phyloP scores from a whole-genome alignment of 1,139 yeast species.

The Candida albicans region DNA sequence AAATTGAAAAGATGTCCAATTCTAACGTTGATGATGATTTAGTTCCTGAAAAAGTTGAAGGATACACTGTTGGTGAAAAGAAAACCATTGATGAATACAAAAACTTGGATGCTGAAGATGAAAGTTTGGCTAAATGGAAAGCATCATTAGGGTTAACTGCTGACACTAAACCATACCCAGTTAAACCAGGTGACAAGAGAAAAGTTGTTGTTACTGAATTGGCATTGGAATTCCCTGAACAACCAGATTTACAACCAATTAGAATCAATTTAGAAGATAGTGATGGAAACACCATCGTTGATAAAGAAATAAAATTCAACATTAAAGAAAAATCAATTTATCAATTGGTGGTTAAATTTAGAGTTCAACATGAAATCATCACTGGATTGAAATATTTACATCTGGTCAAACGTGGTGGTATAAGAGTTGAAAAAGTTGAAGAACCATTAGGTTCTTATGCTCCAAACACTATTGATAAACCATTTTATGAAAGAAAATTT shows the following conservation, averaged over 20 bases:
- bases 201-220: slow-evolving; percentile 79
- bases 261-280: slow-evolving; percentile 63
- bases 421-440: slow-evolving; percentile 80
- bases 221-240: slow-evolving; percentile 62
- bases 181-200: slow-evolving; percentile 68
- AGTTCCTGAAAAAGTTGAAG: slow-evolving; percentile 61
- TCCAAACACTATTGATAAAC: slow-evolving; percentile 82
- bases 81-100: slow-evolving; percentile 85
- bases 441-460: slow-evolving; percentile 91
- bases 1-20: slow-evolving; percentile 11
- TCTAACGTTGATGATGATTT: slow-evolving; percentile 52
- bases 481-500: slow-evolving; percentile 72
- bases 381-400: slow-evolving; percentile 89
- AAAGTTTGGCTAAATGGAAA: slow-evolving; percentile 90
- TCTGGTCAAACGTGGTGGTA: slow-evolving; percentile 81
- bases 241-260: slow-evolving; percentile 58
- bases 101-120: slow-evolving; percentile 85
- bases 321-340: slow-evolving; percentile 80
- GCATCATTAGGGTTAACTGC: slow-evolving; percentile 75
- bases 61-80: slow-evolving; percentile 79
- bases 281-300: slow-evolving; percentile 44
- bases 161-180: slow-evolving; percentile 58
- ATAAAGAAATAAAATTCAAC: slow-evolving; percentile 59
- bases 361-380: slow-evolving; percentile 87
- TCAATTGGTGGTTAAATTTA: slow-evolving; percentile 71